phyloP scores from a whole-genome alignment of 1,284 basidiomycete species.

The Neotropicomus parvogracilis region DNA sequence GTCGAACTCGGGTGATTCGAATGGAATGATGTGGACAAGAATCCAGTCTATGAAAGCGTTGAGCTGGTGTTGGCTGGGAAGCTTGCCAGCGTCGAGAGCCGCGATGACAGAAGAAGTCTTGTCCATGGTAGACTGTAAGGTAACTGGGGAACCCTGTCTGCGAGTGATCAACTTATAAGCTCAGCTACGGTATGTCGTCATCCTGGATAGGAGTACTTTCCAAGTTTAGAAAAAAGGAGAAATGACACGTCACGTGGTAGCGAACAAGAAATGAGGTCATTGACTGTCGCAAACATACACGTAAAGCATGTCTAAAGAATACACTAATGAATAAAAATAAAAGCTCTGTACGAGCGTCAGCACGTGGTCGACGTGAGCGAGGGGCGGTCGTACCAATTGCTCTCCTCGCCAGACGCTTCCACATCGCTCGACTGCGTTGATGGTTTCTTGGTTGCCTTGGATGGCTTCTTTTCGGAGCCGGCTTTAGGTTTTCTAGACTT shows the following conservation, averaged over 20 bases:
- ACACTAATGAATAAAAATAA: constrained; percentile 13
- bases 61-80: constrained; percentile 56
- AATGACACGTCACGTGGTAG: constrained; percentile 18
- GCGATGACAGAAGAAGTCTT: constrained; percentile 54
- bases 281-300: neutral
- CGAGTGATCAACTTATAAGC: neutral
- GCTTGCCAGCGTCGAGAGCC: constrained; percentile 62
- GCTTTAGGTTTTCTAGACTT: constrained; percentile 41
- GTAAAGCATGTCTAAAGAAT: constrained; percentile 13
- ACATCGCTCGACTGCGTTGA: constrained; percentile 24
- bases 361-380: neutral
- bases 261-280: neutral
- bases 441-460: constrained; percentile 18
- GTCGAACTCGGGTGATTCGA: constrained; percentile 36
- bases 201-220: constrained; percentile 17
- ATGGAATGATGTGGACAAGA: constrained; percentile 44
- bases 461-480: constrained; percentile 23
- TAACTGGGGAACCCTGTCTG: too few species aligned
- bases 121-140: constrained; percentile 45
- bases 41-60: constrained; percentile 49
- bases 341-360: constrained; percentile 9
- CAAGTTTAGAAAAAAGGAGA: neutral
- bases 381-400: constrained; percentile 12
- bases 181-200: constrained; percentile 14
- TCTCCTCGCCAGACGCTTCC: constrained; percentile 26